Percentiles rank a stretch among this genome's conserved stretches.
phyloP scores from a whole-genome alignment of 768 basidiomycete species.

The Leucocoprinus birnbaumii region DNA sequence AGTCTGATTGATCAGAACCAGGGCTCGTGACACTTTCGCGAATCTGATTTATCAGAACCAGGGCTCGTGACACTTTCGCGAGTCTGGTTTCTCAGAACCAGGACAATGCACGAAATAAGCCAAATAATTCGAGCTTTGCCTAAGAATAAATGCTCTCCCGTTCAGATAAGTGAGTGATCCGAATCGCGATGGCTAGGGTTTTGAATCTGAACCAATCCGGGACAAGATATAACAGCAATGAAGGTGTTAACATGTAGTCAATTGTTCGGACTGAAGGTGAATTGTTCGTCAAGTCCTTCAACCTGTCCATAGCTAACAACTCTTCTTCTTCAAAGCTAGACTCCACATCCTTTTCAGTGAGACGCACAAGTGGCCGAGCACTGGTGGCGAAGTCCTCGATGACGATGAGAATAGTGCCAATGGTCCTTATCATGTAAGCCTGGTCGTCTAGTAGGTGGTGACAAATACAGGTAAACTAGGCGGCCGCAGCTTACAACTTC shows the following conservation, averaged over 20 bases:
- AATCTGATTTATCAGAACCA: too few relatives aligned
- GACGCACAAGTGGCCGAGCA: slow-evolving; percentile 18
- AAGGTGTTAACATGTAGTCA: slow-evolving; percentile 19
- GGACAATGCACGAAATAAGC: slow-evolving; percentile 23
- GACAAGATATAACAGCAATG: slow-evolving; percentile 15
- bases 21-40: too few relatives aligned
- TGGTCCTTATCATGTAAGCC: too few relatives aligned
- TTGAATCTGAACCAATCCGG: slow-evolving; percentile 12
- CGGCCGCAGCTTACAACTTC: too few relatives aligned
- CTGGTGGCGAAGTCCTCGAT: slow-evolving; percentile 23
- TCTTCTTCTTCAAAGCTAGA: slow-evolving; percentile 17
- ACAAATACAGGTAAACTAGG: too few relatives aligned
- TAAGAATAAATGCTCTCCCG: slow-evolving; percentile 23
- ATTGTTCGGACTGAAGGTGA: slow-evolving; percentile 15
- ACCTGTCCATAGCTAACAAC: slow-evolving; percentile 5
- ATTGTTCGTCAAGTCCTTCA: neutral
- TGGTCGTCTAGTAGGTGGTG: too few relatives aligned
- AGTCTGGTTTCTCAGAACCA: too few relatives aligned
- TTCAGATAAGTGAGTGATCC: slow-evolving; percentile 21
- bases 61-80: too few relatives aligned
- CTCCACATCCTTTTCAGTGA: slow-evolving; percentile 22
- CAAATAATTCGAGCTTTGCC: slow-evolving; percentile 32
- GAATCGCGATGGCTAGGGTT: slow-evolving; percentile 16
- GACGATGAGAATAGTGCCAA: slow-evolving; percentile 23
- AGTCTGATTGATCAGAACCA: too few relatives aligned